Evolutionary conservation across 208 protist species (phyloP).

Genomic region (Leishmania mexicana): DNA sequence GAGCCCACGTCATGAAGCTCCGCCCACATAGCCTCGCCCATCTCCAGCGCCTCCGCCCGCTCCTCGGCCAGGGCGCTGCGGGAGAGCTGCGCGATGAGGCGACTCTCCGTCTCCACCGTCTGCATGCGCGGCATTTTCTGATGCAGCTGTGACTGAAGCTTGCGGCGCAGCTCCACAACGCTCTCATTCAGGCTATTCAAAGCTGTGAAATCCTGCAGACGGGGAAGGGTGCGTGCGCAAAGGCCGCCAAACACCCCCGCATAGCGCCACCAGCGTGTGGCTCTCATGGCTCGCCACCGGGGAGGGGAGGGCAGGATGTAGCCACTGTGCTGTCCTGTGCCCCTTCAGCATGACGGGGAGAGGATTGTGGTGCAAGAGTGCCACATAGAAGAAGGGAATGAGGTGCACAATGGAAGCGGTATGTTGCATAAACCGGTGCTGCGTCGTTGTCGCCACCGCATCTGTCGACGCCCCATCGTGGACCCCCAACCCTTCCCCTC

Average conservation of each 20-base stretch:
- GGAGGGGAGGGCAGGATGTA: background rate
- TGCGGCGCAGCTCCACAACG: slow-evolving; percentile 33
- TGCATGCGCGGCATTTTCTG: slow-evolving; percentile 34
- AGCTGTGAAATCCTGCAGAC: slow-evolving; percentile 9
- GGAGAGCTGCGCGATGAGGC: slow-evolving; percentile 65
- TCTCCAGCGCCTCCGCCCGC: slow-evolving; percentile 64
- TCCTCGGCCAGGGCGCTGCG: slow-evolving; percentile 55
- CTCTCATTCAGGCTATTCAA: slow-evolving; percentile 14
- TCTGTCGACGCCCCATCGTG: background rate
- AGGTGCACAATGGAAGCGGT: background rate
- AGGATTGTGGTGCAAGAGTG: background rate
- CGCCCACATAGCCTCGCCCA: slow-evolving; percentile 69
- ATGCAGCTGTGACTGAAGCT: slow-evolving; percentile 27
- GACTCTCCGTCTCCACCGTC: slow-evolving; percentile 66
- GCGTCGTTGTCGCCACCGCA: background rate
- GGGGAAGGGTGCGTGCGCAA: background rate
- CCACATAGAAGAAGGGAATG: background rate
- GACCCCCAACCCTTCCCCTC: background rate
- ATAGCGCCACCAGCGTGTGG: background rate
- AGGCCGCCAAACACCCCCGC: background rate
- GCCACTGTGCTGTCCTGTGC: background rate
- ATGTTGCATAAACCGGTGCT: background rate
- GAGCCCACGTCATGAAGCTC: slow-evolving; percentile 54
- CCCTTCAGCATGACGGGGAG: background rate
- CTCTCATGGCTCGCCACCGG: slow-evolving; percentile 1